Conservation (phyloP, 148 eudicot genomes). For the Camellia japonica region DNA sequence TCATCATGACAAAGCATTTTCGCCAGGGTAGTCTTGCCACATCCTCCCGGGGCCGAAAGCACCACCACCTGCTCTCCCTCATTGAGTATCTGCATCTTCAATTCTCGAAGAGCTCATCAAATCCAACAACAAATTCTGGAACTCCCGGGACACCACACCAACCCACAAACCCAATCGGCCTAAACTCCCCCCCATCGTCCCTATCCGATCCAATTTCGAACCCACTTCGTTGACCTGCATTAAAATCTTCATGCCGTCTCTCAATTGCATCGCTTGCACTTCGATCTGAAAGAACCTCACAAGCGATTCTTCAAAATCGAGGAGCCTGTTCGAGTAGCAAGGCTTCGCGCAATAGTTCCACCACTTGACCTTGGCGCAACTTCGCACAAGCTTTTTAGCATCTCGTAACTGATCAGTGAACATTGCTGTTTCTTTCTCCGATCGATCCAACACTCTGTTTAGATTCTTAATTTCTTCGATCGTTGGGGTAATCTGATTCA, state of each 20-base stretch:
- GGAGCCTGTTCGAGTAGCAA: constrained; percentile 16
- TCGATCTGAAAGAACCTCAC: constrained; percentile 18
- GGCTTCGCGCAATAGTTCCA: constrained; percentile 18
- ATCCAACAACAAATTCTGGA: constrained; percentile 27
- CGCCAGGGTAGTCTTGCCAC: constrained; percentile 28
- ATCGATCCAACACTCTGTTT: constrained; percentile 15
- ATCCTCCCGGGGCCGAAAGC: constrained; percentile 38
- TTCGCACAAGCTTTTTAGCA: constrained; percentile 20
- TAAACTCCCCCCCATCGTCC: neutral
- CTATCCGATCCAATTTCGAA: neutral
- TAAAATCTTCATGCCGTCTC: constrained; percentile 5
- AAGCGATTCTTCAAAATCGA: constrained; percentile 12
- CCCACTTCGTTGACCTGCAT: neutral
- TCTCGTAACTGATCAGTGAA: constrained; percentile 7
- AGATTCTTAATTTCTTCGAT: constrained; percentile 16
- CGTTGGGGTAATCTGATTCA: constrained; percentile 7
- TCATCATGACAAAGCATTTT: constrained; percentile 18
- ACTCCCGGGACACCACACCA: constrained; percentile 20
- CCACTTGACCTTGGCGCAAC: constrained; percentile 21
- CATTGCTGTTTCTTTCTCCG: constrained; percentile 7
- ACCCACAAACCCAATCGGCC: neutral
- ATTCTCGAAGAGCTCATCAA: constrained; percentile 23
- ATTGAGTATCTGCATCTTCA: constrained; percentile 19
- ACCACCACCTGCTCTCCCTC: constrained; percentile 18
- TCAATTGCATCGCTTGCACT: neutral